These are phyloP conservation scores for Lachnellula cervina DNA, from an alignment of 2,329 filamentous ascomycete species.

Conservation along the genomic window DNA sequence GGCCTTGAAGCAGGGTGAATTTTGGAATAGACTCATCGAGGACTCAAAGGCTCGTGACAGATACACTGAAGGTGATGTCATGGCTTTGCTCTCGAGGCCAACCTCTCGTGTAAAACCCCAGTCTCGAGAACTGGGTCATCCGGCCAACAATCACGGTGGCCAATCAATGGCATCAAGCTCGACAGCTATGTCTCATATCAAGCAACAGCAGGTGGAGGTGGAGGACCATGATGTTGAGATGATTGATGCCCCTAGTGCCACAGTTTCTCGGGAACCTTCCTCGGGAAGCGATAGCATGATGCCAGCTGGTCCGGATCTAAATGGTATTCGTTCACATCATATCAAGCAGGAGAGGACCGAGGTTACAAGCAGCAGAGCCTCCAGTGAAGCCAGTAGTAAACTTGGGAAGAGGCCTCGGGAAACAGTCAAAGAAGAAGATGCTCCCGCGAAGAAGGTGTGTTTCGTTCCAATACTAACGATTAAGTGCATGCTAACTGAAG, in stretches of 20 bases:
- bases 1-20: conserved; percentile 80
- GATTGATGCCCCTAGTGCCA: conserved; percentile 13
- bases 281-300: background rate
- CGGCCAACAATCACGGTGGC: background rate
- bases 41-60: conserved; percentile 70
- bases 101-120: conserved; percentile 19
- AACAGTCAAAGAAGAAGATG: conserved; percentile 10
- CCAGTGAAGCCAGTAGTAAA: background rate
- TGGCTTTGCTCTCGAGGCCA: conserved; percentile 48
- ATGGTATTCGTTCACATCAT: background rate
- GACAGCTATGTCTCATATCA: background rate
- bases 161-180: background rate
- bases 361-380: background rate
- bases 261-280: conserved; percentile 10
- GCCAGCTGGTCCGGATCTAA: background rate
- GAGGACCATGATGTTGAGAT: conserved; percentile 21
- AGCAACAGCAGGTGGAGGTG: background rate
- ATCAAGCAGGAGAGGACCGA: background rate
- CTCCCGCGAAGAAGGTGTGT: conserved; percentile 19
- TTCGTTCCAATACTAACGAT: background rate
- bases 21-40: conserved; percentile 81
- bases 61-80: conserved; percentile 68
- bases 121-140: background rate
- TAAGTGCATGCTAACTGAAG: background rate
- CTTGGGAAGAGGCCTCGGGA: conserved; percentile 19